Conservation (phyloP, 2,329 filamentous ascomycete species). For the Trichocomaceae sp. region DNA sequence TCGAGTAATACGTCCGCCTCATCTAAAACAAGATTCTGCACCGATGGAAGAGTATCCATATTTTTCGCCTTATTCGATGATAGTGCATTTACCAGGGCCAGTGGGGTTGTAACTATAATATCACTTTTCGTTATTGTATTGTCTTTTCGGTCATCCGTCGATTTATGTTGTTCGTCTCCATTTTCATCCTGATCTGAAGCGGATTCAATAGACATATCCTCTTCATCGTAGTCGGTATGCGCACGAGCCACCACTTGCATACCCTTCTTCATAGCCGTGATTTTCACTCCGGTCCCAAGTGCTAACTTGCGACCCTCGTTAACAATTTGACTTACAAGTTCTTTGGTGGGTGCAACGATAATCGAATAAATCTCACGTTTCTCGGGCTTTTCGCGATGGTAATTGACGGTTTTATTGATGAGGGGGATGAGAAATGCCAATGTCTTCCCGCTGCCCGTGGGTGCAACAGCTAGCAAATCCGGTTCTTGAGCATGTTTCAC, state of each 20-base stretch:
- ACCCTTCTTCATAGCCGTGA: conserved; percentile 77
- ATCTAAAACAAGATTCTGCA: conserved; percentile 73
- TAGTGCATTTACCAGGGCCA: conserved; percentile 70
- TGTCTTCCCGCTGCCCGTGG: conserved; percentile 95
- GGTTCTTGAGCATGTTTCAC: conserved; percentile 38
- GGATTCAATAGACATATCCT: conserved; percentile 5
- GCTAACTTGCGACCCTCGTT: conserved; percentile 77
- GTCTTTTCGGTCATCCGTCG: conserved; percentile 26
- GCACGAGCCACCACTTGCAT: conserved; percentile 59
- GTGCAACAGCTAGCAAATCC: conserved; percentile 81
- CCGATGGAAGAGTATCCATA: conserved; percentile 53
- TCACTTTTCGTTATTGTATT: conserved; percentile 62
- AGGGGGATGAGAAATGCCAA: conserved; percentile 85
- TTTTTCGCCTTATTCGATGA: conserved; percentile 42
- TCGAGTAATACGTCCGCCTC: conserved; percentile 95
- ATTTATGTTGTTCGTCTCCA: conserved; percentile 21
- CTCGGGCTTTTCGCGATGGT: conserved; percentile 44
- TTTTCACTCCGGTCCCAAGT: conserved; percentile 67
- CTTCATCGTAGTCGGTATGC: conserved; percentile 32
- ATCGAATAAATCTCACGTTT: conserved; percentile 60
- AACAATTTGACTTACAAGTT: conserved; percentile 74
- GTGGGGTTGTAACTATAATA: conserved; percentile 72
- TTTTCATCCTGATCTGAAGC: conserved; percentile 30
- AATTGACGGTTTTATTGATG: conserved; percentile 65
- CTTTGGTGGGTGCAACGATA: conserved; percentile 71